Conservation (phyloP, 169 alveolate species). For the Cryptosporidium parvum region DNA sequence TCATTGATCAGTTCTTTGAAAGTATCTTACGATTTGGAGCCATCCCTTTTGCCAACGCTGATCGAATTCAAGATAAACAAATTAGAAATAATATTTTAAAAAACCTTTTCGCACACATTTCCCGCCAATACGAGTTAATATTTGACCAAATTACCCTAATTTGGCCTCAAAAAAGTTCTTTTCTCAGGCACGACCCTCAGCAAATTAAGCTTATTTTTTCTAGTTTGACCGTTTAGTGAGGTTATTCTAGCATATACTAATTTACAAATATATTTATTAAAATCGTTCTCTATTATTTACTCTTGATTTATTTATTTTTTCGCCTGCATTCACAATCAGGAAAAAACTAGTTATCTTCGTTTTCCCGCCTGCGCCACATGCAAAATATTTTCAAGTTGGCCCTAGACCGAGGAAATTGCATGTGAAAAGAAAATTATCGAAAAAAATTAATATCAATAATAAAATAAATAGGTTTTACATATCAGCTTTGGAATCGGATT, state of each 20-base stretch:
- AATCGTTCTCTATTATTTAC: too few relatives aligned
- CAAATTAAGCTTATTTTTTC: slow-evolving; percentile 18
- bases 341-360: background rate
- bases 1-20: slow-evolving; percentile 59
- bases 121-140: slow-evolving; percentile 37
- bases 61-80: slow-evolving; percentile 34
- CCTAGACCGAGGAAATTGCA: slow-evolving; percentile 47
- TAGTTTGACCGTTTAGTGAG: background rate
- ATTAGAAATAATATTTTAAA: slow-evolving; percentile 8
- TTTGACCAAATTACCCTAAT: slow-evolving; percentile 21
- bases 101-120: background rate
- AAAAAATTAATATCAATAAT: background rate
- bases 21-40: slow-evolving; percentile 60
- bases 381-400: slow-evolving; percentile 20
- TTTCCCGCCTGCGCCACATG: slow-evolving; percentile 47
- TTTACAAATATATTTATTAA: background rate
- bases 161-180: slow-evolving; percentile 33
- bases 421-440: slow-evolving; percentile 6
- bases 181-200: slow-evolving; percentile 7
- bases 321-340: background rate
- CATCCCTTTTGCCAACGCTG: slow-evolving; percentile 52
- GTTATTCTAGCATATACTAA: background rate
- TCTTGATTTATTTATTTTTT: background rate
- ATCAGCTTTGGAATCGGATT: background rate
- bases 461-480: background rate